Evolutionary conservation across 257 asterid genomes (phyloP), one percentile per base, ranked within the genome.

Genomic region (Nicotiana tabacum): DNA sequence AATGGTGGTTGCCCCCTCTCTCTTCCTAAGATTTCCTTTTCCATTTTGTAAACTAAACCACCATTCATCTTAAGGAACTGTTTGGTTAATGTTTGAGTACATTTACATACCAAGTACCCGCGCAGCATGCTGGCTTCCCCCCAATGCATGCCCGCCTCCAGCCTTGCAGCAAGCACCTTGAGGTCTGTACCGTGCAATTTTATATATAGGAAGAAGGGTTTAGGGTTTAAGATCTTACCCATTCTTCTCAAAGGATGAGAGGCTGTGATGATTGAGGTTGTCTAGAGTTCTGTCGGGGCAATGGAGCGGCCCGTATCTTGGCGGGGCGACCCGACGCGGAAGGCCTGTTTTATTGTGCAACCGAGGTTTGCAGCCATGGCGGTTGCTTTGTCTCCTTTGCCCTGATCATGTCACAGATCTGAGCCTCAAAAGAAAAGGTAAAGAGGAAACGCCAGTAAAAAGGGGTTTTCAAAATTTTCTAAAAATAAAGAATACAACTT

Each of bases 281-380:
- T 33, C 21, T 11, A 30, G 79, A 24, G 79, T 24, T 72, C 65
- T 81, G 58, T 51, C 68, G n/a, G 16, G 80, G 79, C 39, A 78
- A 77, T 4, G 39, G 60, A 9, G 70, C 32, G 13, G 29, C 62
- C 78, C 29, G 69, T 66, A 83, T 66, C 66, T 78, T 78, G 83
- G 86, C n/a, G 10, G 53, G 74, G 86, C 83, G 21, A 77, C 72
- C 7, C 43, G 43, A 35, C 1, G 64, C 80, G 58, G 78, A 35
- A 12, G 43, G 24, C 24, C 17, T 72, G 5, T 6, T 74, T 30
- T 37, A 60, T 27, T 2, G 62, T 74, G 79, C 39, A 72, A 48
- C 57, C 2, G 32, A 39, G 27, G 46, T 82, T 62, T 69, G 84
- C 84, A 69, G 84, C 74, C 84, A 82, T 82, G 61, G 84, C 51